phyloP scores from a whole-genome alignment of 2,329 filamentous ascomycete species.

The Aureobasidium sp. region DNA sequence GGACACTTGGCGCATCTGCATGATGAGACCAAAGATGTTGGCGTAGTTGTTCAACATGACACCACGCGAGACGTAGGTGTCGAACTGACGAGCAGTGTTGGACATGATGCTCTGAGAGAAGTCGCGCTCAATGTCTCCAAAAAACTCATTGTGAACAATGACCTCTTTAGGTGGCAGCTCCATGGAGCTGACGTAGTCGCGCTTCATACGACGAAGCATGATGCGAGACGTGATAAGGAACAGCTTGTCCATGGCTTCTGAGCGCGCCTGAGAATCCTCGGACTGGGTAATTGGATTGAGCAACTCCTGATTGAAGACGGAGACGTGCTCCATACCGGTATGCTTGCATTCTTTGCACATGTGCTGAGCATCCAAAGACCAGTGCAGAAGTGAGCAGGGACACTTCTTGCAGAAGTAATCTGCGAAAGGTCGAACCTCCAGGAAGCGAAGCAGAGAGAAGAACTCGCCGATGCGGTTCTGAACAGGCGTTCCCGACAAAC shows the following conservation, averaged over 20 bases:
- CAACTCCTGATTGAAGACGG: slow-evolving; percentile 89
- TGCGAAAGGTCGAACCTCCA: slow-evolving; percentile 81
- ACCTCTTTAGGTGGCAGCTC: slow-evolving; percentile 94
- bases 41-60: slow-evolving; percentile 95
- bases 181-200: slow-evolving; percentile 89
- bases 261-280: slow-evolving; percentile 48
- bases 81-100: slow-evolving; percentile 78
- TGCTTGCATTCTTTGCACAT: slow-evolving; percentile 65
- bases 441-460: slow-evolving; percentile 87
- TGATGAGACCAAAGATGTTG: slow-evolving; percentile 97
- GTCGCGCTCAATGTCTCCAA: slow-evolving; percentile 91
- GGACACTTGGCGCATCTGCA: slow-evolving; percentile 98
- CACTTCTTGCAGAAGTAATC: slow-evolving; percentile 92
- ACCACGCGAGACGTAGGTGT: slow-evolving; percentile 90
- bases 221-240: slow-evolving; percentile 85
- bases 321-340: slow-evolving; percentile 60
- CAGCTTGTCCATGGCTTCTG: slow-evolving; percentile 69
- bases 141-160: slow-evolving; percentile 88
- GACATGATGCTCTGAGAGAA: slow-evolving; percentile 95
- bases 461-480: slow-evolving; percentile 98
- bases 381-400: slow-evolving; percentile 72
- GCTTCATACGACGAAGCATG: slow-evolving; percentile 93
- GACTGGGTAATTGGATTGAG: slow-evolving; percentile 63
- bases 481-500: slow-evolving; percentile 85
- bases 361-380: slow-evolving; percentile 67